Conservation (phyloP, 106 monocot genomes). For the Dendrobium huoshanense region DNA sequence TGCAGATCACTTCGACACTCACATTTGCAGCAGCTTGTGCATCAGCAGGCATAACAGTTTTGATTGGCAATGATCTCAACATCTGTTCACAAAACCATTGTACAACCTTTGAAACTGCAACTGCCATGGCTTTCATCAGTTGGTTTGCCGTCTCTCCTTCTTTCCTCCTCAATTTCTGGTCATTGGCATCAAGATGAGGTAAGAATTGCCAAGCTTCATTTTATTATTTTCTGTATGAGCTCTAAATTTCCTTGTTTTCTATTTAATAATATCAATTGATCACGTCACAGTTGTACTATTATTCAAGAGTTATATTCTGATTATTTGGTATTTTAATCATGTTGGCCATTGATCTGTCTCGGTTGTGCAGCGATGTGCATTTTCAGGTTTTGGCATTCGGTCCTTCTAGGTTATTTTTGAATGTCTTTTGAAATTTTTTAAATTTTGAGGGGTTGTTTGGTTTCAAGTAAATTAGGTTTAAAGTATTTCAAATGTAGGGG, state of each 20-base stretch:
- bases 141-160: slow-evolving; percentile 89
- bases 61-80: slow-evolving; percentile 81
- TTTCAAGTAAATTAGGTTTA: too few species aligned
- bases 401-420: too few species aligned
- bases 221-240: background rate
- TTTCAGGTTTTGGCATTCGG: background rate
- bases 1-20: slow-evolving; percentile 81
- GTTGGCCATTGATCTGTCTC: background rate
- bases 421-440: too few species aligned
- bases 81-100: slow-evolving; percentile 74
- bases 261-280: background rate
- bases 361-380: background rate
- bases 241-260: background rate
- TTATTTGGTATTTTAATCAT: background rate
- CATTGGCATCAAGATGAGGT: slow-evolving; percentile 64
- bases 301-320: background rate
- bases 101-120: slow-evolving; percentile 79
- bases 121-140: slow-evolving; percentile 94
- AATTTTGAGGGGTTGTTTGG: too few species aligned
- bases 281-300: background rate
- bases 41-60: slow-evolving; percentile 90
- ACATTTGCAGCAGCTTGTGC: slow-evolving; percentile 92
- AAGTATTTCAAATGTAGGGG: too few species aligned
- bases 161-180: slow-evolving; percentile 87
- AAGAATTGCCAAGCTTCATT: background rate